A percentile compares a stretch with the other conserved stretches of the same genome.
Conservation (phyloP, 2,329 filamentous ascomycete species). For the Talaromyces amestolkiae region DNA sequence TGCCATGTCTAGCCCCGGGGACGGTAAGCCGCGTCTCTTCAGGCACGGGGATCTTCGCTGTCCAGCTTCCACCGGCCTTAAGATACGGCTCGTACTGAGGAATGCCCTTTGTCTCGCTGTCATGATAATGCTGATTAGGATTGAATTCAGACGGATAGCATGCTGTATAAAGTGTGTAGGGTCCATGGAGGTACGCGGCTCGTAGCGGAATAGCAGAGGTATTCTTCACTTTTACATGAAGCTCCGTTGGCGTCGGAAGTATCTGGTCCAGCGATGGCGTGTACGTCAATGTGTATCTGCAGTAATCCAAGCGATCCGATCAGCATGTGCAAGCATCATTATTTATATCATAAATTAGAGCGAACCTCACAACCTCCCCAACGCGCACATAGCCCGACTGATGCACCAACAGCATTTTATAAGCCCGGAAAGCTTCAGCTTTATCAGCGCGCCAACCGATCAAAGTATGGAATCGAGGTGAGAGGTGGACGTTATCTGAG, state of each 20-base stretch:
- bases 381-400: conserved; percentile 90
- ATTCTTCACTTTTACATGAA: conserved; percentile 88
- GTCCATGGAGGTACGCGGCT: conserved; percentile 93
- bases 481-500: conserved; percentile 24
- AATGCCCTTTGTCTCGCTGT: conserved; percentile 67
- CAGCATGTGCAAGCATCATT: background rate
- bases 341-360: background rate
- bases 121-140: conserved; percentile 73
- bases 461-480: conserved; percentile 32
- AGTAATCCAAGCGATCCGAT: background rate
- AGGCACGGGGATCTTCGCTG: conserved; percentile 74
- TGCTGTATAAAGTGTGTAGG: conserved; percentile 84
- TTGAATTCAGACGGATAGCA: conserved; percentile 82
- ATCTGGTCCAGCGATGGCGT: conserved; percentile 86
- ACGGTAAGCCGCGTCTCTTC: conserved; percentile 64
- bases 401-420: conserved; percentile 79
- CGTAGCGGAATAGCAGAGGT: conserved; percentile 85
- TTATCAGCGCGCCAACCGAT: conserved; percentile 35
- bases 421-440: conserved; percentile 24
- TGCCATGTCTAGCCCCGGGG: conserved; percentile 32
- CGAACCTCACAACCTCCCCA: conserved; percentile 85
- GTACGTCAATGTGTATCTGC: conserved; percentile 79
- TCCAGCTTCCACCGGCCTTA: conserved; percentile 88
- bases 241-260: conserved; percentile 74
- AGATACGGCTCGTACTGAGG: conserved; percentile 95